These are phyloP conservation scores for Neurospora sp. DNA, from an alignment of 2,329 filamentous ascomycete species.

Conservation along the genomic window DNA sequence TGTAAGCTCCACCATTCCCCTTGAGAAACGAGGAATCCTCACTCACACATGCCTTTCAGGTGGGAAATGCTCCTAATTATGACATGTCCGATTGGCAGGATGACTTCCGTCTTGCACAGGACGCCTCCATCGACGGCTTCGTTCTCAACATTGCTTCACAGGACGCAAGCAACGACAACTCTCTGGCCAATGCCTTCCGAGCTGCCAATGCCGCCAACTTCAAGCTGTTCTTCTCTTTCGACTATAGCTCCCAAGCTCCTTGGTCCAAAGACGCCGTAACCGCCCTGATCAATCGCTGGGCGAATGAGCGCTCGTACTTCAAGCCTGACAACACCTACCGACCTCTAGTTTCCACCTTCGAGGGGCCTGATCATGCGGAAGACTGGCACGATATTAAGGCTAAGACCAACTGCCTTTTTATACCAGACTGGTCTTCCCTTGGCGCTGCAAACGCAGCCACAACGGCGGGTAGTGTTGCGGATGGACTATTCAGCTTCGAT, in stretches of 20 bases:
- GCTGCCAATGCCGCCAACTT: conserved; percentile 7
- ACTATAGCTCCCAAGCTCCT: conserved; percentile 8
- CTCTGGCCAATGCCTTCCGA: conserved; percentile 4
- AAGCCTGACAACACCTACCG: conserved; percentile 9
- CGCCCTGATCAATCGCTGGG: conserved; percentile 3
- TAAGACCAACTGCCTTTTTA: conserved; percentile 26
- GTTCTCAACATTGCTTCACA: conserved; percentile 7
- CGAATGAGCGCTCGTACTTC: conserved; percentile 7
- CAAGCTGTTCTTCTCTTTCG: conserved; percentile 12
- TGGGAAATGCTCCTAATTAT: conserved; percentile 5
- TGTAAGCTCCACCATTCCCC: neutral
- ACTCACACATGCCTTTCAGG: neutral
- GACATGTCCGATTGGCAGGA: conserved; percentile 7
- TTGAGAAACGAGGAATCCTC: neutral
- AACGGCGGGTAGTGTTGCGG: conserved; percentile 14
- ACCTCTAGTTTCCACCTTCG: conserved; percentile 43
- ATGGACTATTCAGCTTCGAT: conserved; percentile 30
- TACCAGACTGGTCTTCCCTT: conserved; percentile 36
- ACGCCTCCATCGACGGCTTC: conserved; percentile 9
- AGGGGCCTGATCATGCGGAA: conserved; percentile 30
- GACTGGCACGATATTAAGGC: conserved; percentile 36
- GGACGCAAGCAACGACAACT: conserved; percentile 5
- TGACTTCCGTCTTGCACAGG: conserved; percentile 8
- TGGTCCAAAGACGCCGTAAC: conserved; percentile 7
- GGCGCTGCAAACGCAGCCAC: conserved; percentile 19